Base-by-base conservation (phyloP, 2,329 filamentous ascomycete species). In the Kalmusia sp. region DNA sequence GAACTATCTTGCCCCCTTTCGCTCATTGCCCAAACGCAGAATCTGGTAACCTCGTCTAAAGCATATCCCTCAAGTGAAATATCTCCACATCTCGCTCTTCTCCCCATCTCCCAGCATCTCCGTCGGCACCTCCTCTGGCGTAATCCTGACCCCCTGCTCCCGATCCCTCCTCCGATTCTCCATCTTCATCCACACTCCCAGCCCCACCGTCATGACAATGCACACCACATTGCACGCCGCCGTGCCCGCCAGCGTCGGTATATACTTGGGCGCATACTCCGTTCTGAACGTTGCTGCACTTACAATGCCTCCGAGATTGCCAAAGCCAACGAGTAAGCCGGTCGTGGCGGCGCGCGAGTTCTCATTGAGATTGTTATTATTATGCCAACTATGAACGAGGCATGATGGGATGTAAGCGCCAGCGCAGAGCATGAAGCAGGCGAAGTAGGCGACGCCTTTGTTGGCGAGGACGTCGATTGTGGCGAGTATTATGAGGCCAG, bases 361-460 rank as follows among this genome's bases (percentile, higher is more conserved):
- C 65, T 84, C 80, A 21, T 79, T 76, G 6, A 81, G 65, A 35
- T 80, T 82, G 60, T 83, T 83, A 55, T 82, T 83, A 51, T 82
- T 82, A 53, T 82, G 74, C 80, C 81, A 81, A 1, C 74, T 73
- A 54, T 82, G 75, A 4, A 82, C 74, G n/a, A 83, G 65, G 47
- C 76, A 77, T 3, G 74, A 76, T 0, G 79, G 76, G 12, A 80
- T 79, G 56, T 81, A 82, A 1, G 79, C 72, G 19, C 76, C 76
- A 0, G 68, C 60, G 1, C 78, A 76, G 47, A 83, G 68, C 3
- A 83, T 66, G 51, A 82, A 83, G 52, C 76, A 79, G 0, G 80
- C 79, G 55, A 82, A 82, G 50, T 82, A 83, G 2, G 78, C 78
- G 0, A 80, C 71, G 0, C 64, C 77, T 43, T 78, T 76, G 55